A percentile compares a stretch with the other conserved stretches of the same genome.
Conservation (phyloP, 768 basidiomycete genomes). For the Psilocybe sp. region DNA sequence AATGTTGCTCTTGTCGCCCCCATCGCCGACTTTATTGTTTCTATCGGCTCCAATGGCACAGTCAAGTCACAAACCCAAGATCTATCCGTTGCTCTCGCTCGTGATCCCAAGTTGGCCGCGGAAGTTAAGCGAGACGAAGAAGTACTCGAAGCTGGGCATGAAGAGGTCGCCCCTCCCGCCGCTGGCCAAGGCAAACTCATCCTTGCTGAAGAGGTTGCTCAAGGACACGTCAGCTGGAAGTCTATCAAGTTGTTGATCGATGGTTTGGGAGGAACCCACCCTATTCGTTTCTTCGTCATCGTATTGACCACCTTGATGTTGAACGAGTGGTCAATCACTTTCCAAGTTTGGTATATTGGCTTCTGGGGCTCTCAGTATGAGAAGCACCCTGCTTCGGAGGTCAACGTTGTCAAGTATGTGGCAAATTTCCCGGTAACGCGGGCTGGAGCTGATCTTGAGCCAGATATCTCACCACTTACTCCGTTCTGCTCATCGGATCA, state of each 20-base stretch:
- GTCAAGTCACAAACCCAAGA: slow-evolving; percentile 43
- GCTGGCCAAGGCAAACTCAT: slow-evolving; percentile 49
- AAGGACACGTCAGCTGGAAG: slow-evolving; percentile 21
- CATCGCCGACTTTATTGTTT: slow-evolving; percentile 53
- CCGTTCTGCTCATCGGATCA: no score
- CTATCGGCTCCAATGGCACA: slow-evolving; percentile 49
- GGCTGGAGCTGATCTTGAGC: no score
- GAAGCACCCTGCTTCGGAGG: slow-evolving; percentile 22
- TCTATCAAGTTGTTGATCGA: slow-evolving; percentile 32
- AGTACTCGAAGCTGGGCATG: slow-evolving; percentile 16
- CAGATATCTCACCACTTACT: no score
- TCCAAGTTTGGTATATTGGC: slow-evolving; percentile 43
- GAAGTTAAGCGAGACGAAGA: slow-evolving; percentile 28
- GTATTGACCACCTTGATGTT: slow-evolving; percentile 24
- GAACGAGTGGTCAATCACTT: slow-evolving; percentile 19
- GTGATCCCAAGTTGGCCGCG: slow-evolving; percentile 31
- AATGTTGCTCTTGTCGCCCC: slow-evolving; percentile 47
- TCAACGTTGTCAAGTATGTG: slow-evolving; percentile 17
- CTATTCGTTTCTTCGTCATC: slow-evolving; percentile 29
- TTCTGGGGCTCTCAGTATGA: slow-evolving; percentile 44
- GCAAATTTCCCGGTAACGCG: no score
- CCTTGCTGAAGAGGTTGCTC: slow-evolving; percentile 56
- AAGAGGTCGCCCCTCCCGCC: slow-evolving; percentile 18
- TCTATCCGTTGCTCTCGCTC: slow-evolving; percentile 39
- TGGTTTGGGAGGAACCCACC: slow-evolving; percentile 31